Evolutionary conservation across 495 filamentous ascomycete genomes (phyloP).

Genomic region (Elasticomyces elasticus): DNA sequence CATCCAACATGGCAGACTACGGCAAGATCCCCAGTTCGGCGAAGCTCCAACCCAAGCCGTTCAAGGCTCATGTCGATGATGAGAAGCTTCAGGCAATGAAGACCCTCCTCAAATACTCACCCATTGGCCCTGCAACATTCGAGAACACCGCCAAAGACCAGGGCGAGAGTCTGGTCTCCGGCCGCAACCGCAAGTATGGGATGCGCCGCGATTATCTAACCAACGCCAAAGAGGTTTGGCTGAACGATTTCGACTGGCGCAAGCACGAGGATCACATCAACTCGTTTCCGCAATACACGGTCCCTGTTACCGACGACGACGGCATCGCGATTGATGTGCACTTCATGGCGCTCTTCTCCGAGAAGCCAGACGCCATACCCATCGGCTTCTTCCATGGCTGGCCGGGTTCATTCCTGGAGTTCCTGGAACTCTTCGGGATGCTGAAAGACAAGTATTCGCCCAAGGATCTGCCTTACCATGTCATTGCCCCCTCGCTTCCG

Average conservation of each 20-base stretch:
- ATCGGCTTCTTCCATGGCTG: constrained; percentile 53
- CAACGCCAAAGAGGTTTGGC: constrained; percentile 45
- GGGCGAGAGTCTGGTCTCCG: background rate
- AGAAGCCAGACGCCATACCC: constrained; percentile 49
- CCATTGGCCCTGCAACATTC: constrained; percentile 13
- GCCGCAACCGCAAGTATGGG: constrained; percentile 39
- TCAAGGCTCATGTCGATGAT: constrained; percentile 16
- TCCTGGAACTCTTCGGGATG: constrained; percentile 37
- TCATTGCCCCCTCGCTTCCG: constrained; percentile 55
- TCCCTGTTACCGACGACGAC: constrained; percentile 34
- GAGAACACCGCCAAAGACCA: constrained; percentile 16
- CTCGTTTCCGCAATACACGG: constrained; percentile 53
- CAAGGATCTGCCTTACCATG: constrained; percentile 51
- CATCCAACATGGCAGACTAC: constrained; percentile 18
- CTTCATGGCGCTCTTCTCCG: constrained; percentile 56
- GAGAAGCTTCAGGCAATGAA: constrained; percentile 16
- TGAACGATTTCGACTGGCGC: constrained; percentile 37
- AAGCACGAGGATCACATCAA: constrained; percentile 40
- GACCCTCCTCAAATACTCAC: constrained; percentile 14
- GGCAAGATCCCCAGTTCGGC: constrained; percentile 12
- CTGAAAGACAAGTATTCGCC: constrained; percentile 45
- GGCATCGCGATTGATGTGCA: constrained; percentile 41
- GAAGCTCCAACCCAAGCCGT: constrained; percentile 14
- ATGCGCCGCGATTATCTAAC: constrained; percentile 48
- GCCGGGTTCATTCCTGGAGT: constrained; percentile 55